phyloP scores from a whole-genome alignment of 352 stramenopile species.

The Lagenidium giganteum region DNA sequence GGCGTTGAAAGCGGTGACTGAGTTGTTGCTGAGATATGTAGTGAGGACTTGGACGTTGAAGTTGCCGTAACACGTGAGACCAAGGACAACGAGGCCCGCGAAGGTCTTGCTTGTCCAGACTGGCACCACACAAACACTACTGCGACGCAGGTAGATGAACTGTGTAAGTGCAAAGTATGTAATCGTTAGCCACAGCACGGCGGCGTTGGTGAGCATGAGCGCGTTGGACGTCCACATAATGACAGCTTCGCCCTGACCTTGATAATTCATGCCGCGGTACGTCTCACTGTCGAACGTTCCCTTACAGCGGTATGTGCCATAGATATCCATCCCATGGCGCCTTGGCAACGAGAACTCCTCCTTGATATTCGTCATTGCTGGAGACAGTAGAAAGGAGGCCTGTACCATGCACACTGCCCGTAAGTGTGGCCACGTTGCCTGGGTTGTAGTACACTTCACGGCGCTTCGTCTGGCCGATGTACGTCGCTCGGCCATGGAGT shows the following conservation, averaged over 20 bases:
- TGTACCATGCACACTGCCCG: slow-evolving; percentile 5
- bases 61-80: slow-evolving; percentile 13
- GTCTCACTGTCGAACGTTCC: slow-evolving; percentile 11
- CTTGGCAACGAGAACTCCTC: slow-evolving; percentile 11
- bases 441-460: slow-evolving; percentile 17
- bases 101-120: slow-evolving; percentile 20
- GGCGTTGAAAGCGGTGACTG: slow-evolving; percentile 10
- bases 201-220: slow-evolving; percentile 22
- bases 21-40: slow-evolving; percentile 15
- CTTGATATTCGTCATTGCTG: slow-evolving; percentile 19
- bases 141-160: slow-evolving; percentile 11
- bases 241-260: slow-evolving; percentile 12
- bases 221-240: slow-evolving; percentile 15
- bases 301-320: slow-evolving; percentile 4
- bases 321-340: slow-evolving; percentile 21
- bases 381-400: slow-evolving; percentile 7
- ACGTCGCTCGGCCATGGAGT: slow-evolving; percentile 9
- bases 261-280: slow-evolving; percentile 9
- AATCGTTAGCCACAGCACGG: slow-evolving; percentile 15
- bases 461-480: slow-evolving; percentile 9
- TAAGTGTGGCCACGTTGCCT: slow-evolving; percentile 9
- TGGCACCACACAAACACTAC: slow-evolving; percentile 14
- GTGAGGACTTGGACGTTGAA: slow-evolving; percentile 19
- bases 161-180: slow-evolving; percentile 12
- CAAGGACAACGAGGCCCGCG: slow-evolving; percentile 2